Base-by-base conservation (phyloP, 208 protist genomes). In the Wallacemonas sp. region DNA sequence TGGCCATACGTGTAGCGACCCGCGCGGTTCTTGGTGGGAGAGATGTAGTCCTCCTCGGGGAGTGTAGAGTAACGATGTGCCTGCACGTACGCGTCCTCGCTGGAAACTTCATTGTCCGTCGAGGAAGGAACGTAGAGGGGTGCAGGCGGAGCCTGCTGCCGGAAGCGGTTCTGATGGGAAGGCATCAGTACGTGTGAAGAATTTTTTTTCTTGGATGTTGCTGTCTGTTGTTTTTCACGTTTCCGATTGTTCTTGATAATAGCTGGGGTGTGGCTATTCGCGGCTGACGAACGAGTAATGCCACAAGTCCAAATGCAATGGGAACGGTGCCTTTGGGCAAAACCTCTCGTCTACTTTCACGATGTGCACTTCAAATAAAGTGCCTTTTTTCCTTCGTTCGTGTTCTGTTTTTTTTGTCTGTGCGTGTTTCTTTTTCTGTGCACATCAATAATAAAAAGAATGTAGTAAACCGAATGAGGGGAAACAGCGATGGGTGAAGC, bases 11-110 rank as follows among this genome's bases (percentile, higher is more conserved):
- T 58, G 28, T 58, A 58, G 15, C 30, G 51, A 5, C 51, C 51
- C 11, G 28, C 8, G 28, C 51, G 51, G 31, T 58, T 22, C 22
- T 58, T 58, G 2, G 28, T 58, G 14, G 51, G 51, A 17, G 51
- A 58, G 14, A 58, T 39, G 51, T 58, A 58, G 51, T 58, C 51
- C 1, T 58, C 51, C 51, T 58, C 51, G 6, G 51, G 51, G n/a
- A 58, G 24, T n/a, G 51, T 58, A 3, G 51, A 58, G 28, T 58
- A 58, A 39, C 51, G 51, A 58, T 58, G 51, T 0, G 26, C 4
- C 12, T 4, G 5, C n/a, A 26, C 6, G 17, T 19, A 2, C 30
- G 51, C 28, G 12, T 34, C 51, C 30, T 58, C 51, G 51, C 51
- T 58, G 0, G 51, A 12, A 3, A 24, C 1, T 11, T 39, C 51